These are phyloP conservation scores for Mortierella sp. DNA, from an alignment of 371 early-diverging fungal genomes.

Conservation along the genomic window DNA sequence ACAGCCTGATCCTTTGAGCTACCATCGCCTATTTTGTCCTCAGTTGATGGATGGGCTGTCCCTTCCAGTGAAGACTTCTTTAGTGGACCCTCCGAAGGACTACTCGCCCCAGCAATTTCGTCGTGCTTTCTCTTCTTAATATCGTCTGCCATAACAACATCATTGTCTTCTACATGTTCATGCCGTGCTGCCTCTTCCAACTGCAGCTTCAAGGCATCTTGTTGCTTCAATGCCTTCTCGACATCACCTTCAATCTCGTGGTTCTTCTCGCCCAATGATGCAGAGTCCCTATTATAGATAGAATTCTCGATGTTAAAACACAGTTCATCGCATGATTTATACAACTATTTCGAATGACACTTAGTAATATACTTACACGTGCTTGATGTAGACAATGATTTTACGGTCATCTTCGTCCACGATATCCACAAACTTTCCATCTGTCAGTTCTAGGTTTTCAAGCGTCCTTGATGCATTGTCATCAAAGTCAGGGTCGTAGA, in stretches of 20 bases:
- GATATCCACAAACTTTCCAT: conserved; percentile 71
- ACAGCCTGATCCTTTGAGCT: conserved; percentile 35
- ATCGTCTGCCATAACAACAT: conserved; percentile 26
- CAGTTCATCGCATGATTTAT: not conserved
- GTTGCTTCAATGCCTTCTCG: conserved; percentile 33
- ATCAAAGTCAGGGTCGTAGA: conserved; percentile 94
- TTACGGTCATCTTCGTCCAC: conserved; percentile 62
- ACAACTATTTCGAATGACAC: not conserved
- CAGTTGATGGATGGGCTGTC: conserved; percentile 25
- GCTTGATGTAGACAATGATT: conserved; percentile 41
- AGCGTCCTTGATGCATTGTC: conserved; percentile 79
- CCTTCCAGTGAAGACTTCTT: conserved; percentile 29
- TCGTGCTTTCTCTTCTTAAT: conserved; percentile 35
- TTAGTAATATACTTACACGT: conserved; percentile 28
- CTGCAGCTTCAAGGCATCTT: conserved; percentile 17
- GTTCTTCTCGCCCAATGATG: conserved; percentile 13
- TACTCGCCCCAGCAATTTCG: not conserved
- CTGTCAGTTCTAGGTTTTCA: conserved; percentile 66
- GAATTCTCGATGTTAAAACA: not conserved
- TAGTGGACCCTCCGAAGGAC: conserved; percentile 15
- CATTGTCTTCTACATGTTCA: conserved; percentile 20
- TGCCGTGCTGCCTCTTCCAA: conserved; percentile 21
- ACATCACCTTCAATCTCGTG: conserved; percentile 42
- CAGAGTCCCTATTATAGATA: conserved; percentile 1
- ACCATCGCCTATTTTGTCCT: conserved; percentile 32